Evolutionary conservation across 2,329 filamentous ascomycete genomes (phyloP).

Genomic region (Alternaria dauci): DNA sequence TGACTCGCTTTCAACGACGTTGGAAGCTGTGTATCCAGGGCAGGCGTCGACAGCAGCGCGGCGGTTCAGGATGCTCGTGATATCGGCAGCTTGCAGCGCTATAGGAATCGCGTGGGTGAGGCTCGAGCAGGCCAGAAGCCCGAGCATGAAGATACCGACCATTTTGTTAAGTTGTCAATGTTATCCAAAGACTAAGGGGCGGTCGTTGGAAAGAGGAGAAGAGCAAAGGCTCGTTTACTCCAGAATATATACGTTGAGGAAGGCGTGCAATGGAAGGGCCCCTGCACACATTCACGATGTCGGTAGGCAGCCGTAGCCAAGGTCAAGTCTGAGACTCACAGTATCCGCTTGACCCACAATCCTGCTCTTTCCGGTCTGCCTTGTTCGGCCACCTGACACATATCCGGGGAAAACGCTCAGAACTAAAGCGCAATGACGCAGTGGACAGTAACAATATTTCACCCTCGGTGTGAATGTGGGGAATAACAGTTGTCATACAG

Average conservation of each 20-base stretch:
- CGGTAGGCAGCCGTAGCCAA: conserved; percentile 1
- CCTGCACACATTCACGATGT: conserved; percentile 7
- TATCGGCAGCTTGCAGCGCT: conserved; percentile 5
- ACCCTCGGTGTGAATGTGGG: neutral
- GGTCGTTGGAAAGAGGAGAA: conserved; percentile 3
- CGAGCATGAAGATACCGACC: conserved; percentile 28
- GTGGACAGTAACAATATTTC: neutral
- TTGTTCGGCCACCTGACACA: conserved; percentile 11
- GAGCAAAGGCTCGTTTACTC: neutral
- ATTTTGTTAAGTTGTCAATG: conserved; percentile 18
- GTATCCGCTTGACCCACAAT: conserved; percentile 22
- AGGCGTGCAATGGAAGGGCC: neutral
- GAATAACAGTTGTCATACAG: conserved; percentile 12
- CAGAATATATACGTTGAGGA: conserved; percentile 17
- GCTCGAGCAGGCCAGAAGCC: conserved; percentile 25
- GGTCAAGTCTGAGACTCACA: conserved; percentile 13
- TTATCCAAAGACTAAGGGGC: conserved; percentile 7
- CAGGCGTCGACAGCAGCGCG: conserved; percentile 60
- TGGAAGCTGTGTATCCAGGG: conserved; percentile 72
- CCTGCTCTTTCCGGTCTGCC: neutral
- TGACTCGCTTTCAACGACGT: conserved; percentile 61
- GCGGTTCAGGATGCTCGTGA: conserved; percentile 14
- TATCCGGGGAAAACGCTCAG: conserved; percentile 1
- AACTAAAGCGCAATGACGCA: conserved; percentile 9
- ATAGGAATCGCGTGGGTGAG: conserved; percentile 29